phyloP scores from a whole-genome alignment of 2,329 filamentous ascomycete species.

The Stromatinia cepivora region DNA sequence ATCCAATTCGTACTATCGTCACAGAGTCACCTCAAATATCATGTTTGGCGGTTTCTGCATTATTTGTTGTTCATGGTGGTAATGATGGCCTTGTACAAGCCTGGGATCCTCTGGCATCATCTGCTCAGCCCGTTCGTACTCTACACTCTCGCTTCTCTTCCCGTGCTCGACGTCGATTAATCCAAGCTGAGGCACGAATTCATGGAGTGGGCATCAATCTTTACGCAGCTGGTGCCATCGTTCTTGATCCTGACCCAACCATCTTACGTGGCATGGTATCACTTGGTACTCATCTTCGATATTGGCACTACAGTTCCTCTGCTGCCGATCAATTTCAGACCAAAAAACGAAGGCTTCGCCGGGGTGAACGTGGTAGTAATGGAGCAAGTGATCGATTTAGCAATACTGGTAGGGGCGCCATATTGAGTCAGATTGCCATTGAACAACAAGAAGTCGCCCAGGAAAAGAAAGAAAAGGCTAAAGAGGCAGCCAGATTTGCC shows the following conservation, averaged over 20 bases:
- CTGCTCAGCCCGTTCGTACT: slow-evolving; percentile 74
- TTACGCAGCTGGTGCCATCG: slow-evolving; percentile 79
- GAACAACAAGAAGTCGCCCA: slow-evolving; percentile 78
- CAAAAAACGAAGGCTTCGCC: slow-evolving; percentile 75
- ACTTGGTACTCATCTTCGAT: slow-evolving; percentile 82
- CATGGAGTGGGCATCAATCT: slow-evolving; percentile 72
- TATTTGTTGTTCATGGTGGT: slow-evolving; percentile 90
- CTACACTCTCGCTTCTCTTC: slow-evolving; percentile 83
- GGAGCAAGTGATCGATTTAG: slow-evolving; percentile 56
- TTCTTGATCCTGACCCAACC: slow-evolving; percentile 83
- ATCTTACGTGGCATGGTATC: slow-evolving; percentile 82
- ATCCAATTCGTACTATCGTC: slow-evolving; percentile 77
- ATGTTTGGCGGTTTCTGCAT: slow-evolving; percentile 75
- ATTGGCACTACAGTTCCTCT: slow-evolving; percentile 91
- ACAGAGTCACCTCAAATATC: slow-evolving; percentile 90
- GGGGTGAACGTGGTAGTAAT: slow-evolving; percentile 60
- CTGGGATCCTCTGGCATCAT: slow-evolving; percentile 93
- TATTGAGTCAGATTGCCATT: slow-evolving; percentile 82
- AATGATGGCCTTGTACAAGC: slow-evolving; percentile 94
- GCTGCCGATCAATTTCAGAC: slow-evolving; percentile 70
- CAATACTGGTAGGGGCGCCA: slow-evolving; percentile 64
- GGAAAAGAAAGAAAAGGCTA: slow-evolving; percentile 66
- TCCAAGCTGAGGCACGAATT: slow-evolving; percentile 66
- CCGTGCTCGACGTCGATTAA: slow-evolving; percentile 73
- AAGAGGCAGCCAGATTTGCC: slow-evolving; percentile 69